phyloP scores from a whole-genome alignment of 805 yeast genomes.

The Candida maris region DNA sequence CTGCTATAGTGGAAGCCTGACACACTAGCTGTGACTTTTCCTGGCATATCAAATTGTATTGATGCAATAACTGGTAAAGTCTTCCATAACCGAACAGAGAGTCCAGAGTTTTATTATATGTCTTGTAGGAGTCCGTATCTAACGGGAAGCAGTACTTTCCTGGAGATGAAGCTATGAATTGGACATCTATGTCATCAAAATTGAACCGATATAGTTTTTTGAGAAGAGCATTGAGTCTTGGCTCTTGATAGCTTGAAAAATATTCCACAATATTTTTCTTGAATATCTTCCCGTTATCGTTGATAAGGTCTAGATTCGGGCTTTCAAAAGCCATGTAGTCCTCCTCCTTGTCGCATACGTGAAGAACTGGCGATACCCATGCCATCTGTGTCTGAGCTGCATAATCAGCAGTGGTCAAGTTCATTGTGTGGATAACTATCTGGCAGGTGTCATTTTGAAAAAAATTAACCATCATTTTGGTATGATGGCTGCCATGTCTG shows the following conservation, averaged over 20 bases:
- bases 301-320: slow-evolving; percentile 3
- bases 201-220: slow-evolving; percentile 34
- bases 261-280: slow-evolving; percentile 43
- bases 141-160: slow-evolving; percentile 30
- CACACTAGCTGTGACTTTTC: slow-evolving; percentile 34
- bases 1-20: slow-evolving; percentile 48
- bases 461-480: slow-evolving; percentile 62
- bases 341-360: slow-evolving; percentile 2
- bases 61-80: slow-evolving; percentile 37
- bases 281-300: slow-evolving; percentile 34
- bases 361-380: slow-evolving; percentile 55
- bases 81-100: slow-evolving; percentile 45
- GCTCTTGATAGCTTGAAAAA: slow-evolving; percentile 39
- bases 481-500: slow-evolving; percentile 53
- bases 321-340: slow-evolving; percentile 4
- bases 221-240: slow-evolving; percentile 28
- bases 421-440: slow-evolving; percentile 57
- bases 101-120: slow-evolving; percentile 1
- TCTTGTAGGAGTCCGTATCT: slow-evolving; percentile 8
- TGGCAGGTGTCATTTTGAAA: slow-evolving; percentile 44
- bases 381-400: slow-evolving; percentile 59
- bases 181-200: slow-evolving; percentile 46
- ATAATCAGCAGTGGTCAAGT: slow-evolving; percentile 53
- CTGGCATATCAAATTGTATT: slow-evolving; percentile 28
- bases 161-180: slow-evolving; percentile 56